These are phyloP conservation scores for Talaromyces liani DNA, from an alignment of 495 filamentous ascomycete species.

Conservation along the genomic window DNA sequence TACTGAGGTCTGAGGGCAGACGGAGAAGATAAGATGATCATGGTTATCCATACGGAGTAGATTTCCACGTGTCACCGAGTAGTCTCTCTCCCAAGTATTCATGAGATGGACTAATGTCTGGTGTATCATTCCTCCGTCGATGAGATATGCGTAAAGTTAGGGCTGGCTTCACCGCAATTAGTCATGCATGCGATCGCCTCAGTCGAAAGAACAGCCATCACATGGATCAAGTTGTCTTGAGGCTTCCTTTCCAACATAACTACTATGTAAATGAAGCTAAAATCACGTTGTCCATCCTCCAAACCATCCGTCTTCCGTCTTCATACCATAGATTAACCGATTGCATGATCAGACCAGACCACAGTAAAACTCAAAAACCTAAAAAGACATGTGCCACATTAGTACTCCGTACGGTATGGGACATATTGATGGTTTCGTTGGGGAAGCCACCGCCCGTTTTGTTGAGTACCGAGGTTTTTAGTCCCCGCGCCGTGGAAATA, in stretches of 20 bases:
- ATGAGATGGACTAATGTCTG: not conserved
- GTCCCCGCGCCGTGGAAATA: not conserved
- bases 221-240: not conserved
- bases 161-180: not conserved
- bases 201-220: not conserved
- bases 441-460: conserved; percentile 3
- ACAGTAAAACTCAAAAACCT: not conserved
- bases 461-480: conserved; percentile 3
- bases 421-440: not conserved
- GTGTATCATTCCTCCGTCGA: too few relatives aligned
- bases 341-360: not conserved
- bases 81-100: not conserved
- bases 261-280: too few relatives aligned
- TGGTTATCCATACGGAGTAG: not conserved
- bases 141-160: not conserved
- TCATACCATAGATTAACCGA: not conserved
- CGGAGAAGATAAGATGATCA: not conserved
- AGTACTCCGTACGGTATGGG: not conserved
- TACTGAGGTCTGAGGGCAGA: not conserved
- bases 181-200: not conserved
- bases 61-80: not conserved
- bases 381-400: not conserved
- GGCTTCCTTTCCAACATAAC: not conserved
- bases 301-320: not conserved
- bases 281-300: not conserved